These are phyloP conservation scores for Torulaspora quercuum DNA, from an alignment of 805 yeast species.

Conservation along the genomic window DNA sequence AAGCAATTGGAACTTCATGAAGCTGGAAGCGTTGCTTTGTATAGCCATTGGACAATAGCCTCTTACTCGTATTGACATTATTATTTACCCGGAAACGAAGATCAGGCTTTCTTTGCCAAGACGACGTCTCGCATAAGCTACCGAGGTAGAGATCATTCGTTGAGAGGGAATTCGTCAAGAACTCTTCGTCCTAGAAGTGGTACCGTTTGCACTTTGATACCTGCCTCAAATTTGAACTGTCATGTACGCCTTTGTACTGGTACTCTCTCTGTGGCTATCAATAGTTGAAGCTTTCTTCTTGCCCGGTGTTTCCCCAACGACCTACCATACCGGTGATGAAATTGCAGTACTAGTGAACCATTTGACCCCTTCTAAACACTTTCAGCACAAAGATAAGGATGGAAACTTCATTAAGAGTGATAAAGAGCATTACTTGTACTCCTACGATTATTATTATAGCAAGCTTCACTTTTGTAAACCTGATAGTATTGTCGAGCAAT, in stretches of 20 bases:
- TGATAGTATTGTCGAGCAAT: conserved; percentile 50
- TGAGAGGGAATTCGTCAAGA: too few species aligned
- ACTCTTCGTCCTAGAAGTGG: too few species aligned
- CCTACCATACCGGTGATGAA: conserved; percentile 66
- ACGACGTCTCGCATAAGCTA: too few species aligned
- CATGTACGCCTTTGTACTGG: conserved; percentile 1
- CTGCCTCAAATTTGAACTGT: too few species aligned
- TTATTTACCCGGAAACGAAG: too few species aligned
- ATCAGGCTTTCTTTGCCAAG: too few species aligned
- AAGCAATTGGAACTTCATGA: too few species aligned
- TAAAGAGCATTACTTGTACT: conserved; percentile 56
- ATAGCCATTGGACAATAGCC: too few species aligned
- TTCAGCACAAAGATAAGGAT: conserved; percentile 40
- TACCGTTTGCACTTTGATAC: too few species aligned
- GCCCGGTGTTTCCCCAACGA: conserved; percentile 95
- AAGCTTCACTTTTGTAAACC: conserved; percentile 85
- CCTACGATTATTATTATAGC: conserved; percentile 80
- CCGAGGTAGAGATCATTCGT: too few species aligned
- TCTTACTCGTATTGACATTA: too few species aligned
- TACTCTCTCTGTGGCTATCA: conserved; percentile 11
- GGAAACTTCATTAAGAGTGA: conserved; percentile 41
- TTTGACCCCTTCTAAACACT: conserved; percentile 69
- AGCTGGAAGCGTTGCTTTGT: too few species aligned
- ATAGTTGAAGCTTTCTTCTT: conserved; percentile 63
- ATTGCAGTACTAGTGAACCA: conserved; percentile 85